Evolutionary conservation across 1,139 yeast genomes (phyloP).

Genomic region (Yamadazyma triangularis): DNA sequence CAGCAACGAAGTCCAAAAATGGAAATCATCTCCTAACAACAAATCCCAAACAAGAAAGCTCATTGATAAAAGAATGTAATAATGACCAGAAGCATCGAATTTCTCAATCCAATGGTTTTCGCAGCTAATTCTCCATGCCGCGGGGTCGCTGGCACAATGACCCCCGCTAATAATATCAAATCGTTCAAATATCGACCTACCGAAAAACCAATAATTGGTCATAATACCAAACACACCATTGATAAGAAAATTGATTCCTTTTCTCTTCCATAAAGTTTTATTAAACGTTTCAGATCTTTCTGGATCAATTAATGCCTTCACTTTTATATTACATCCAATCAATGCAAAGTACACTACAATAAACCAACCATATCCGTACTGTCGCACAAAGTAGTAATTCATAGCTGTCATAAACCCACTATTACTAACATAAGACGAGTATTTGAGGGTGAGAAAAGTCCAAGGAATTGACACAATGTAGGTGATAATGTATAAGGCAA

Average conservation of each 20-base stretch:
- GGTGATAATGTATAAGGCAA: slow-evolving; percentile 11
- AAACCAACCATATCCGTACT: slow-evolving; percentile 28
- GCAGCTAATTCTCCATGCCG: slow-evolving; percentile 9
- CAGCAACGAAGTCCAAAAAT: neutral
- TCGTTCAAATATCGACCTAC: slow-evolving; percentile 42
- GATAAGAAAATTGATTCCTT: slow-evolving; percentile 14
- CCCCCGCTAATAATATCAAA: slow-evolving; percentile 40
- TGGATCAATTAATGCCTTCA: no score
- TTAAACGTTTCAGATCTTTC: neutral
- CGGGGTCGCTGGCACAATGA: slow-evolving; percentile 20
- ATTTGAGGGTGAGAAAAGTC: slow-evolving; percentile 10
- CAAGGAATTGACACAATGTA: slow-evolving; percentile 17
- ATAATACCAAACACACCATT: slow-evolving; percentile 14
- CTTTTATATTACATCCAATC: no score
- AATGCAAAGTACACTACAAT: no score
- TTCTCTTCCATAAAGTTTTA: slow-evolving; percentile 5
- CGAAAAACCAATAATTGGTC: slow-evolving; percentile 42
- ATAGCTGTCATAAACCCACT: slow-evolving; percentile 13
- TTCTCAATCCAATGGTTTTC: slow-evolving; percentile 46
- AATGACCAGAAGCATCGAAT: slow-evolving; percentile 64
- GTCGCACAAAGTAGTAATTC: slow-evolving; percentile 19
- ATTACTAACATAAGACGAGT: slow-evolving; percentile 10
- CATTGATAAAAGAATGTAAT: slow-evolving; percentile 47
- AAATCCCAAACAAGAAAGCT: slow-evolving; percentile 42
- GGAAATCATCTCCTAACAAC: slow-evolving; percentile 9